A percentile compares a stretch with the other conserved stretches of the same genome.
Evolutionary conservation across 1,284 basidiomycete genomes (phyloP).

Genomic region (Coriolopsis trogii): DNA sequence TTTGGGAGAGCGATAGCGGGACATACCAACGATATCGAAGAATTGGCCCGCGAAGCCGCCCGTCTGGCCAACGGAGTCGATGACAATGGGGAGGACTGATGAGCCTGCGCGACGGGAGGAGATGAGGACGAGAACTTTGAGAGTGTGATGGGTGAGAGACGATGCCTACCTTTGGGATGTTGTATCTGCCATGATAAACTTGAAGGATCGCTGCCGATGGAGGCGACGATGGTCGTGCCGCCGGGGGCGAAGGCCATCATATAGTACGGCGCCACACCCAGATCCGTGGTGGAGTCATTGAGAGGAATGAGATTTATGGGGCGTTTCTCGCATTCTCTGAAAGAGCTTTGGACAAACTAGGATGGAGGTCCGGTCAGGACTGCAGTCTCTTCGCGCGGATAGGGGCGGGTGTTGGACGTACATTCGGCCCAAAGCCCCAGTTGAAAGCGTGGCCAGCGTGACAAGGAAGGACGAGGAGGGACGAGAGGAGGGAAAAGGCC

Average conservation of each 20-base stretch:
- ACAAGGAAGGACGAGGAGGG: conserved; percentile 11
- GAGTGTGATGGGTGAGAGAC: not conserved
- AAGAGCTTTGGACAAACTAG: conserved; percentile 19
- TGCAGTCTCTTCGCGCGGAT: not conserved
- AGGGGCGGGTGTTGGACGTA: conserved; percentile 4
- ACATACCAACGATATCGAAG: conserved; percentile 41
- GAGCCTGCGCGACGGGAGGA: conserved; percentile 38
- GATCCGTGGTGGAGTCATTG: conserved; percentile 10
- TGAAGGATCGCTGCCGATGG: conserved; percentile 42
- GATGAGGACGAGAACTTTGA: not conserved
- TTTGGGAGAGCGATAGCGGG: not conserved
- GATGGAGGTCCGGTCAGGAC: not conserved
- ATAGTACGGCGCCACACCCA: conserved; percentile 49
- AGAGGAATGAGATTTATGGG: conserved; percentile 21
- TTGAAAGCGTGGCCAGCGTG: conserved; percentile 26
- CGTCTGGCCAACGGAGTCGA: conserved; percentile 46
- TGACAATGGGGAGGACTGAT: conserved; percentile 43
- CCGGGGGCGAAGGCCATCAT: conserved; percentile 48
- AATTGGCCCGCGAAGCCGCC: conserved; percentile 41
- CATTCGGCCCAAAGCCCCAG: conserved; percentile 29
- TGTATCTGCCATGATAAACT: conserved; percentile 47
- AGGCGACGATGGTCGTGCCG: conserved; percentile 43
- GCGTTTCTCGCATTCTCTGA: conserved; percentile 26
- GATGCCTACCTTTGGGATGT: conserved; percentile 44
- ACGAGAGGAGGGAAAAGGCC: conserved; percentile 10